Percentiles rank a stretch among this genome's conserved stretches.
phyloP scores from a whole-genome alignment of 2,329 filamentous ascomycete genomes.

The Aspergillus puulaauensis region DNA sequence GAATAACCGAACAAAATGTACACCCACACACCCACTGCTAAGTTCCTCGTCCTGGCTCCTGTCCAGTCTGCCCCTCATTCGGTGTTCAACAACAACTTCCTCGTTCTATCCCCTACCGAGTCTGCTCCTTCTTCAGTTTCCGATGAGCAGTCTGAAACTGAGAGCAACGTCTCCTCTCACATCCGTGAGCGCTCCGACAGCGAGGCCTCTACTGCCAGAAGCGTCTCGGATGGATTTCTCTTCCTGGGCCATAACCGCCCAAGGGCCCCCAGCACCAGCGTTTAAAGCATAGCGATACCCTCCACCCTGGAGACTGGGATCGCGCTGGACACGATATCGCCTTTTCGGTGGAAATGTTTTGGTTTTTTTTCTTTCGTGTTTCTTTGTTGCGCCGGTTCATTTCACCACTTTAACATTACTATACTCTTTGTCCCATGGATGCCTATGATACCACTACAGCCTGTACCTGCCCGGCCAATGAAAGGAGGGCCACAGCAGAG shows the following conservation, averaged over 20 bases:
- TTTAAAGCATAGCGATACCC: background rate
- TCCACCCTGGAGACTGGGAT: slow-evolving; percentile 13
- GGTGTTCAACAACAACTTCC: slow-evolving; percentile 23
- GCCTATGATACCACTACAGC: slow-evolving; percentile 13
- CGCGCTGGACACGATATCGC: slow-evolving; percentile 22
- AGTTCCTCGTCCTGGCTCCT: slow-evolving; percentile 34
- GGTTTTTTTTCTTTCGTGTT: slow-evolving; percentile 1
- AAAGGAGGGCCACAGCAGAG: background rate
- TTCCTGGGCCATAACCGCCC: slow-evolving; percentile 25
- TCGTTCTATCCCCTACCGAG: slow-evolving; percentile 33
- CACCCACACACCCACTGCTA: slow-evolving; percentile 28
- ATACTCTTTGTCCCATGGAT: slow-evolving; percentile 1
- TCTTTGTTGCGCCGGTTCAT: background rate
- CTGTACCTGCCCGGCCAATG: background rate
- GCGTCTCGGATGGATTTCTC: slow-evolving; percentile 26
- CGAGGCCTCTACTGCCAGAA: slow-evolving; percentile 21
- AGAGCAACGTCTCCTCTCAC: background rate
- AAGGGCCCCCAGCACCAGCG: background rate
- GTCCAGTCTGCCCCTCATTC: slow-evolving; percentile 20
- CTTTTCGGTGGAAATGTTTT: slow-evolving; percentile 4
- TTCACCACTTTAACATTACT: slow-evolving; percentile 2
- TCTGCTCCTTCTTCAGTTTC: slow-evolving; percentile 25
- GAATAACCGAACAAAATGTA: slow-evolving; percentile 26
- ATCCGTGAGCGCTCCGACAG: slow-evolving; percentile 28
- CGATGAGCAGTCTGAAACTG: background rate